Evolutionary conservation across 345 rosid genomes (phyloP).

Genomic region (Acer negundo): DNA sequence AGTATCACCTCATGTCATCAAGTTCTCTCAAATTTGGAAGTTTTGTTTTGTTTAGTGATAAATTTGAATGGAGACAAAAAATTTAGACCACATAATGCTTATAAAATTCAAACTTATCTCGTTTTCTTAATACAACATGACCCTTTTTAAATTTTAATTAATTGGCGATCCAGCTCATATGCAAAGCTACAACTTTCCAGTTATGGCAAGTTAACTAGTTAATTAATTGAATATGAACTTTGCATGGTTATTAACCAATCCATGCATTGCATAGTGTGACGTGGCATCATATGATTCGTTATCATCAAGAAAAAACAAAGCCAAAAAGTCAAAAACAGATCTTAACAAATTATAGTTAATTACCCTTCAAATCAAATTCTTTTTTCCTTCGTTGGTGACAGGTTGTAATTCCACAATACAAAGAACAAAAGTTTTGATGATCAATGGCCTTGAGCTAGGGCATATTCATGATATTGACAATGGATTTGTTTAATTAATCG

Average conservation of each 20-base stretch:
- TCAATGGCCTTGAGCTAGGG: conserved; percentile 3
- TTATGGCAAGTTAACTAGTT: conserved; percentile 4
- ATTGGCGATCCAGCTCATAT: conserved; percentile 3
- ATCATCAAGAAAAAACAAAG: not conserved
- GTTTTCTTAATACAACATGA: not conserved
- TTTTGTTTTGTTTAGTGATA: too few species aligned
- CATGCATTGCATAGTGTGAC: conserved; percentile 7
- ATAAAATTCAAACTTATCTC: not conserved
- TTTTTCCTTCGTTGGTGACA: conserved; percentile 6
- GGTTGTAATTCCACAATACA: conserved; percentile 14
- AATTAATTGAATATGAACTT: not conserved
- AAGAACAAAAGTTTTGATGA: not conserved
- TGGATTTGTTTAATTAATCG: not conserved
- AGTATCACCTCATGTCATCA: not conserved
- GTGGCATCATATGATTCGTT: not conserved
- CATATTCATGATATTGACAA: conserved; percentile 12
- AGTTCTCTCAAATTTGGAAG: not conserved
- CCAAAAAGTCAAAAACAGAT: not conserved
- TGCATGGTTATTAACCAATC: conserved; percentile 6
- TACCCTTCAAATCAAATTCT: not conserved
- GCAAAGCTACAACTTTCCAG: conserved; percentile 6
- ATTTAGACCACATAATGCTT: not conserved
- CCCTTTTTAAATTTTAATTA: not conserved
- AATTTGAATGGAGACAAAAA: not conserved
- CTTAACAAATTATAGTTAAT: not conserved